Percentiles rank a stretch among this genome's conserved stretches.
Evolutionary conservation across 495 filamentous ascomycete genomes (phyloP).

Genomic region (Tuber microsphaerosporum): DNA sequence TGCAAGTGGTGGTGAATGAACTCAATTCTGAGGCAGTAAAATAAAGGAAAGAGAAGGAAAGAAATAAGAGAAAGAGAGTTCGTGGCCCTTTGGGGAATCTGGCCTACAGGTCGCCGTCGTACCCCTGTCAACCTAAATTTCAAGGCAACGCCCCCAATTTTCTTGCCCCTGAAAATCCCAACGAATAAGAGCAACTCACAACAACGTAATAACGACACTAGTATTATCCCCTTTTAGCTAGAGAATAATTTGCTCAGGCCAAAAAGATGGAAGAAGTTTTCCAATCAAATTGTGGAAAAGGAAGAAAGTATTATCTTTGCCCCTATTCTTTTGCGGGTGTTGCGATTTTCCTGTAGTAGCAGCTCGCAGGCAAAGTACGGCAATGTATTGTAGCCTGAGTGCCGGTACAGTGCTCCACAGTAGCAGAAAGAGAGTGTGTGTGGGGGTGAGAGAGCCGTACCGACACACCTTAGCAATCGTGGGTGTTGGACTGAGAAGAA

Average conservation of each 20-base stretch:
- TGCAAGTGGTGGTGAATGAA: slow-evolving; percentile 12
- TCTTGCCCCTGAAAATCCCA: slow-evolving; percentile 37
- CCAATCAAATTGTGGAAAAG: background rate
- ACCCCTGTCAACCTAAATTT: slow-evolving; percentile 35
- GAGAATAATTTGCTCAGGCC: background rate
- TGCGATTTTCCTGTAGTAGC: background rate
- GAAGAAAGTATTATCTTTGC: background rate
- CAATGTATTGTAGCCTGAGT: background rate
- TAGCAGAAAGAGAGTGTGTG: background rate
- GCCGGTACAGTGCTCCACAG: background rate
- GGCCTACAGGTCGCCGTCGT: background rate
- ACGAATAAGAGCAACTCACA: slow-evolving; percentile 23
- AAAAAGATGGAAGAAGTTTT: background rate
- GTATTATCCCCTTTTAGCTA: background rate
- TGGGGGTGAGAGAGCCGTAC: background rate
- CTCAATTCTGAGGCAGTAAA: slow-evolving; percentile 12
- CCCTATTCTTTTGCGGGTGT: background rate
- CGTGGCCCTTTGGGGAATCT: slow-evolving; percentile 1
- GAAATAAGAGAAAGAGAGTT: slow-evolving; percentile 18
- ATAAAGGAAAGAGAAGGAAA: slow-evolving; percentile 13
- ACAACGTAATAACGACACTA: background rate
- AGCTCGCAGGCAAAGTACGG: background rate
- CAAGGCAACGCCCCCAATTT: slow-evolving; percentile 18
- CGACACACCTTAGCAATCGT: background rate
- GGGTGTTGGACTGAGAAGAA: background rate